Base-by-base conservation (phyloP, 371 early-diverging fungal species). In the Mucor racemosus region DNA sequence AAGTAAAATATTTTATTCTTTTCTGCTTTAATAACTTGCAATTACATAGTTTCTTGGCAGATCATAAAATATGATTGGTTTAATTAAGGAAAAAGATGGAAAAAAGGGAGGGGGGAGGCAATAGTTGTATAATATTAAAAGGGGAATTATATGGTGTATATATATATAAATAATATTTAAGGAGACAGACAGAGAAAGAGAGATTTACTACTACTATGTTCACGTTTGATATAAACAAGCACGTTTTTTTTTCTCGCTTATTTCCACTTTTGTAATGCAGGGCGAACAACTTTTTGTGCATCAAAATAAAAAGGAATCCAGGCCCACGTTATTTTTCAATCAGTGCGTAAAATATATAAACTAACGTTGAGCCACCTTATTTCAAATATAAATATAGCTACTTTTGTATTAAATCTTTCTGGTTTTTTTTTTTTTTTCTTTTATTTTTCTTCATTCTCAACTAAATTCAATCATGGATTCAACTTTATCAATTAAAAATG, bases 231-330 rank as follows among this genome's bases (percentile, higher is more conserved):
- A 55, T 33, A 64, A 64, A 50, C 64, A 41, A 44, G 64, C 64
- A 64, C 64, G 64, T 64, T 64, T 41, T 54, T 46, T 14, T 38
- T 38, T 38, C 35, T 14, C 26, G 11, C 15, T 36, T 26, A 17
- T 54, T 62, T 56, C 57, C 46, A n/a, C 44, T 64, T 64, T 64
- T n/a, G 57, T 64, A 26, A 64, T 64, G 57, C 64, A 64, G 64
- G 64, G 57, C 44, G 57, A 35, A 56, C 21, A 48, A 21, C 48
- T 48, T 48, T 48, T 48, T 48, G 48, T 48, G 48, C 48, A 48
- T 48, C 48, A 48, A 14, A 19, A n/a, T 42, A 64, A 33, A 34
- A 62, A 56, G 17, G 46, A 62, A 54, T 62, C 55, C 63, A 64
- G 64, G 44, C 64, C 57, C 56, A 56, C 41, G 64, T 64, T 61